These are phyloP conservation scores for Eucalyptus tenuipes DNA, from an alignment of 345 rosid species.

Conservation along the genomic window DNA sequence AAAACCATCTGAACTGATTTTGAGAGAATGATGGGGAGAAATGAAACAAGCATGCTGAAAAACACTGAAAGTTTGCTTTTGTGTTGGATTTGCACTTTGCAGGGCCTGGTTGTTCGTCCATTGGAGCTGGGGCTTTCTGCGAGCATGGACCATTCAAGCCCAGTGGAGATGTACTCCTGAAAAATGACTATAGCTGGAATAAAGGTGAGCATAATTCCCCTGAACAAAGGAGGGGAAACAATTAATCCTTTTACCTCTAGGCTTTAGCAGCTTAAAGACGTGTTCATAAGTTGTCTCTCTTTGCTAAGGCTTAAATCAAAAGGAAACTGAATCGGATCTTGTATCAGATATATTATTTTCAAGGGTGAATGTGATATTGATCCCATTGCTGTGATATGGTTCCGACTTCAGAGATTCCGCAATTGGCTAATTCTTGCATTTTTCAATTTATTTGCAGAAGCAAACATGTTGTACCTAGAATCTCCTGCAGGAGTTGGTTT, in stretches of 20 bases:
- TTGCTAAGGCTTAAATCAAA: neutral
- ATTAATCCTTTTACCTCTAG: neutral
- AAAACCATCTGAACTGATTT: neutral
- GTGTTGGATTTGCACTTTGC: neutral
- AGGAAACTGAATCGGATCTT: neutral
- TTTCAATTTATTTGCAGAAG: conserved; percentile 10
- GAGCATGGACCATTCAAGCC: conserved; percentile 41
- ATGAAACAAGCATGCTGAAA: neutral
- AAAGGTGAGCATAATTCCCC: conserved; percentile 1
- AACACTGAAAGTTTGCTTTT: no score
- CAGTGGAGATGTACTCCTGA: conserved; percentile 4
- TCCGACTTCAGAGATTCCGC: neutral
- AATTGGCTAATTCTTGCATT: neutral
- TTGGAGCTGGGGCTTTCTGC: conserved; percentile 33
- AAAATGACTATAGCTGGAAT: conserved; percentile 30
- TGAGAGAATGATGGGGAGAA: neutral
- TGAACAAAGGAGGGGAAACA: neutral
- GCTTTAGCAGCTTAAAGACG: neutral
- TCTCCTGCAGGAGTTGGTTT: conserved; percentile 46
- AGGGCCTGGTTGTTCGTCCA: conserved; percentile 42
- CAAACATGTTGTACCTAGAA: conserved; percentile 41
- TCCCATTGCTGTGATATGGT: neutral
- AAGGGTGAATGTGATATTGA: neutral
- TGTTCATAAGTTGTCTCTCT: neutral
- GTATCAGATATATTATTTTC: neutral